A percentile compares a stretch with the other conserved stretches of the same genome.
Conservation (phyloP, 2,329 filamentous ascomycete species). For the Neopestalotiopsis rosae region DNA sequence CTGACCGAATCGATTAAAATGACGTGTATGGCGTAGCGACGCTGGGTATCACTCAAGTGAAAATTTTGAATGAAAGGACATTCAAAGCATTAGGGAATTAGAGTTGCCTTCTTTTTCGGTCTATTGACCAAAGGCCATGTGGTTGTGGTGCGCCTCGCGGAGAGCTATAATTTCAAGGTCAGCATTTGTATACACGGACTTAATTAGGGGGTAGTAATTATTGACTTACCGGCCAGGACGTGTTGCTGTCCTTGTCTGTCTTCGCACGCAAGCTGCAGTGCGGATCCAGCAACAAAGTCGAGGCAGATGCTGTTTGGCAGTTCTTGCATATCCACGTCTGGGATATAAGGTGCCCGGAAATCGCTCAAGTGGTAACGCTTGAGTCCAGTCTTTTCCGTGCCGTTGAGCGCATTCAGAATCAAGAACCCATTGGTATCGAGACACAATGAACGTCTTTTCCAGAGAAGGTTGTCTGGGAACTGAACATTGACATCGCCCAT, state of each 20-base stretch:
- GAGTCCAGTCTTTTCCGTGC: constrained; percentile 58
- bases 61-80: background rate
- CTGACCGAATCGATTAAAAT: constrained; percentile 6
- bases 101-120: background rate
- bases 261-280: constrained; percentile 68
- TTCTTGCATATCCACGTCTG: constrained; percentile 91
- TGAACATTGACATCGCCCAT: constrained; percentile 95
- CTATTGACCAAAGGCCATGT: constrained; percentile 12
- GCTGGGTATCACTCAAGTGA: constrained; percentile 12
- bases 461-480: constrained; percentile 93
- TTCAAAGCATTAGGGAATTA: constrained; percentile 13
- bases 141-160: constrained; percentile 19
- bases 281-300: constrained; percentile 65
- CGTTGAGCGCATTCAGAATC: constrained; percentile 73
- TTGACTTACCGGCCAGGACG: constrained; percentile 57
- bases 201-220: background rate
- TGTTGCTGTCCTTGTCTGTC: constrained; percentile 63
- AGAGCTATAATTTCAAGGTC: constrained; percentile 13
- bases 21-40: background rate
- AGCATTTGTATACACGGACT: background rate
- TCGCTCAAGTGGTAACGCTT: constrained; percentile 88
- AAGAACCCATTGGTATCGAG: constrained; percentile 85
- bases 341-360: constrained; percentile 78
- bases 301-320: constrained; percentile 81
- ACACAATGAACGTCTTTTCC: constrained; percentile 91